Conservation (phyloP, 2,329 filamentous ascomycete genomes). For the Helminthosporium solani region DNA sequence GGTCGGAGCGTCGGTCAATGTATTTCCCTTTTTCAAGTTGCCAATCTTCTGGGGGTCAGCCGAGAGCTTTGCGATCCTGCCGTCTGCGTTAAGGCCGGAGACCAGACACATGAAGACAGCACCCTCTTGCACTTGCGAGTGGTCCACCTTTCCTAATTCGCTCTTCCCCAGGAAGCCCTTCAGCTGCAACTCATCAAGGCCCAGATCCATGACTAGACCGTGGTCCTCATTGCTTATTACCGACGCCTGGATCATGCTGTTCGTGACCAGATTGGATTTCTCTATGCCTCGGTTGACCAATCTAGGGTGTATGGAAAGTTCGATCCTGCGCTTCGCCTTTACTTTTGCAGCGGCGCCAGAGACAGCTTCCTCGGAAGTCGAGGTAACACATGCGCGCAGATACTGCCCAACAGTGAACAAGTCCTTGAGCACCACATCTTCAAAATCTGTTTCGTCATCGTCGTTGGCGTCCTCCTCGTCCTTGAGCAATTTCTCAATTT, state of each 20-base stretch:
- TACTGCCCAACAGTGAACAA: constrained; percentile 87
- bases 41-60: constrained; percentile 69
- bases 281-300: constrained; percentile 75
- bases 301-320: constrained; percentile 78
- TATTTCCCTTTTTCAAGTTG: constrained; percentile 64
- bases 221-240: constrained; percentile 94
- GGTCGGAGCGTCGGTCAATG: constrained; percentile 74
- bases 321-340: constrained; percentile 77
- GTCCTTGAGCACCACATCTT: constrained; percentile 69
- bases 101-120: constrained; percentile 82
- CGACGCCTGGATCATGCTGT: constrained; percentile 81
- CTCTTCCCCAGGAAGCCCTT: constrained; percentile 84
- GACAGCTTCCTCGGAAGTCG: constrained; percentile 67
- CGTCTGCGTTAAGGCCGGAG: constrained; percentile 70
- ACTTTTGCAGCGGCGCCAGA: constrained; percentile 55
- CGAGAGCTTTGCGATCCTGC: constrained; percentile 84
- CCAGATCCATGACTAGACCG: constrained; percentile 89
- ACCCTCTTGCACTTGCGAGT: constrained; percentile 74
- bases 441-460: constrained; percentile 53
- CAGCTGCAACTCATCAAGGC: constrained; percentile 65
- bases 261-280: constrained; percentile 69
- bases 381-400: constrained; percentile 77
- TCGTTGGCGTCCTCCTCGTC: constrained; percentile 61
- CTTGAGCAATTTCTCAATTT: constrained; percentile 67
- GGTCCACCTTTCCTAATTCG: constrained; percentile 69